A percentile compares a stretch with the other conserved stretches of the same genome.
Evolutionary conservation across 2,329 filamentous ascomycete species (phyloP).

Genomic region (Pyrenochaeta sp.): DNA sequence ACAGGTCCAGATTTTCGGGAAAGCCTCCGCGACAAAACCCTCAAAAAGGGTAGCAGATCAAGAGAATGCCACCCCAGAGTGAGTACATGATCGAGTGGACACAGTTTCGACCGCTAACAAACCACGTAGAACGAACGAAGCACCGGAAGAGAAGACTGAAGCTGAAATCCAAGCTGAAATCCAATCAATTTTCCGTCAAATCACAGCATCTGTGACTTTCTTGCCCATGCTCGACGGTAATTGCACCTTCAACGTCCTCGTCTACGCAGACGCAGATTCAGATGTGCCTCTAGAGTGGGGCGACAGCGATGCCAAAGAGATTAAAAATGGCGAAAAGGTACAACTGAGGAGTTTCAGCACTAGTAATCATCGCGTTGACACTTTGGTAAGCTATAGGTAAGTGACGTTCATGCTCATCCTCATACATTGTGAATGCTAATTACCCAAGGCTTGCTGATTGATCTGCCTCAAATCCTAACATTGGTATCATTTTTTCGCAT

Average conservation of each 20-base stretch:
- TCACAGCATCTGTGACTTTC: conserved; percentile 97
- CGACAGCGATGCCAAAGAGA: conserved; percentile 97
- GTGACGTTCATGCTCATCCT: not conserved
- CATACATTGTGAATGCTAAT: conserved; percentile 12
- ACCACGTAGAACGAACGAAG: conserved; percentile 30
- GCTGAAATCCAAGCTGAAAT: conserved; percentile 95
- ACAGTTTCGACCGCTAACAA: conserved; percentile 27
- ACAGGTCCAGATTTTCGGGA: conserved; percentile 67
- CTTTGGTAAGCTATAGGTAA: conserved; percentile 86
- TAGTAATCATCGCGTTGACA: conserved; percentile 91
- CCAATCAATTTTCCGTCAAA: conserved; percentile 95
- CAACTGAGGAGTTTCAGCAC: conserved; percentile 97
- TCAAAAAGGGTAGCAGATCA: conserved; percentile 66
- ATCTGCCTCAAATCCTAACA: not conserved
- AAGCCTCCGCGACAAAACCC: conserved; percentile 59
- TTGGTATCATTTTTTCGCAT: not conserved
- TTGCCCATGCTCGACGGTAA: conserved; percentile 91
- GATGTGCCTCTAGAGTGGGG: conserved; percentile 99
- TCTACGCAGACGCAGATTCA: conserved; percentile 95
- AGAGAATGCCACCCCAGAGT: conserved; percentile 72
- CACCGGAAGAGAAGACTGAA: conserved; percentile 79
- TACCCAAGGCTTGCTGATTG: conserved; percentile 35
- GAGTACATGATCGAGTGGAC: conserved; percentile 33
- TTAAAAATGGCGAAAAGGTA: conserved; percentile 91
- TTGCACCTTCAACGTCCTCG: conserved; percentile 98